Percentiles rank a stretch among this genome's conserved stretches.
Conservation (phyloP, 331 rosid species). For the Acacia concinna region DNA sequence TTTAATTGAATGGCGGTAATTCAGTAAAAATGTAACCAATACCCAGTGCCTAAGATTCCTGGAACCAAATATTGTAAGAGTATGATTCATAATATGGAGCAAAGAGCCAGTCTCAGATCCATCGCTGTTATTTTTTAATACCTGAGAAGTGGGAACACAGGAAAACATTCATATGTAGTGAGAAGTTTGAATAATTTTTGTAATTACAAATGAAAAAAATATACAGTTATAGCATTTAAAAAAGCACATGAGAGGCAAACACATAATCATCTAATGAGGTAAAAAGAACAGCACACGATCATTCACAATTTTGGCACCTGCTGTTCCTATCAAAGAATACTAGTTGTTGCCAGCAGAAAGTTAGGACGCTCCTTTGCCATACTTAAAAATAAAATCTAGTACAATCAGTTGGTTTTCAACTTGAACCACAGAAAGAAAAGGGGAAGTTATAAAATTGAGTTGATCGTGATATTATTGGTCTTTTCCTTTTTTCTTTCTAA, state of each 20-base stretch:
- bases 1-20: constrained; percentile 12
- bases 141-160: constrained; percentile 60
- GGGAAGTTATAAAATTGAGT: neutral
- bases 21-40: constrained; percentile 30
- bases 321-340: constrained; percentile 11
- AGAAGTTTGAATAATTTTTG: constrained; percentile 14
- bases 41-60: constrained; percentile 97
- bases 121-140: constrained; percentile 71
- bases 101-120: constrained; percentile 91
- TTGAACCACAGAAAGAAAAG: constrained; percentile 6
- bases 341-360: constrained; percentile 3
- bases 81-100: constrained; percentile 79
- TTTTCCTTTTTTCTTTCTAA: neutral
- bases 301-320: neutral
- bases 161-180: constrained; percentile 19
- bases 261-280: constrained; percentile 3
- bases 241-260: neutral
- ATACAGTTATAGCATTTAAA: constrained; percentile 24
- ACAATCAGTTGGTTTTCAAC: constrained; percentile 13
- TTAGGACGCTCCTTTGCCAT: neutral
- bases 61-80: constrained; percentile 85
- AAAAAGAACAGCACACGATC: neutral
- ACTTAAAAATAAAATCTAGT: neutral
- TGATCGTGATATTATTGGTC: neutral
- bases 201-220: neutral